Evolutionary conservation across 1,139 yeast species (phyloP), one percentile per base, ranked within the genome.

Genomic region (Protomyces macrosporus): DNA sequence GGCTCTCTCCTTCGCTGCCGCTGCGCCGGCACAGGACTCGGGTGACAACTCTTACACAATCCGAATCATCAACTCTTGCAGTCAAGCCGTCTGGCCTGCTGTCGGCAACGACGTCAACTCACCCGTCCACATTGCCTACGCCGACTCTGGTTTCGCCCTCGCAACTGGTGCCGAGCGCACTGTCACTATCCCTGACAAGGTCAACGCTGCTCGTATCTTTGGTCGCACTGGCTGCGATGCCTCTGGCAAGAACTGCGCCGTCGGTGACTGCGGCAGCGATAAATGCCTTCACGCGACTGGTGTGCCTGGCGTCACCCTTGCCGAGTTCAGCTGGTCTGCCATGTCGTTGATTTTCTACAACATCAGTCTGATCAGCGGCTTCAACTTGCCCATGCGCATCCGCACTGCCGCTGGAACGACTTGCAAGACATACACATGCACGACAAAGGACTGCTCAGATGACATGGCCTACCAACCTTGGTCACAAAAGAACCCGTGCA

Each of bases 271-370:
- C 50, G 62, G 62, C 45, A 51, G 45, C 16, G 45, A 34, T 53
- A 36, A 37, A 23, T 58, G 62, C n/a, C 51, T 39, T 23, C 30
- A 16, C 51, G 52, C 35, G 36, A 58, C 62, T 36, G 62, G 62
- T 16, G 52, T 58, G 30, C 32, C 40, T 10, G 62, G 62, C 12
- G 62, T 58, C 56, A 58, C 62, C 23, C 62, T 58, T 12, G 62
- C 62, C 45, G 62, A 58, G 62, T 58, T 58, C 45, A 51, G 56
- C 62, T 58, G 53, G 42, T 58, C 62, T 42, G 62, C 53, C 53
- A 58, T 52, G 62, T 35, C 14, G 50, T 33, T 33, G 55, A 58
- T 55, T 53, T 58, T 58, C 32, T 58, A 58, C 62, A 52, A 58
- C 62, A 58, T 58, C 62, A 51, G 56, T 30, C 56, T 58, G 52